Base-by-base conservation (phyloP, 2,329 filamentous ascomycete genomes). In the Cytospora paraplurivora region DNA sequence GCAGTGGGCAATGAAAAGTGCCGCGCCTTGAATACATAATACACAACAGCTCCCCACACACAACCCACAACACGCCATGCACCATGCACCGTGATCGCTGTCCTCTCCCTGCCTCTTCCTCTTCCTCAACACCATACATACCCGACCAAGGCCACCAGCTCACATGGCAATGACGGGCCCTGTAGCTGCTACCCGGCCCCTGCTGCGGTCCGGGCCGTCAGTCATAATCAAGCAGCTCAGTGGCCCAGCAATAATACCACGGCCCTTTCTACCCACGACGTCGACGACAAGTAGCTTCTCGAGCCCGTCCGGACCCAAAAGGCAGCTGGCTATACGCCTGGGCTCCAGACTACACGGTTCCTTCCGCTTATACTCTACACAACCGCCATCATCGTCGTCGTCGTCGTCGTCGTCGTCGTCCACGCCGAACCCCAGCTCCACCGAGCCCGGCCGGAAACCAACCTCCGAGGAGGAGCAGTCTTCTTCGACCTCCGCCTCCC, bases 331-430 rank as follows among this genome's bases (percentile, higher is more conserved):
- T 38, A 68, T 70, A 71, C 75, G 72, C 47, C 69, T 72, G 35
- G 71, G 67, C 54, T 76, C 70, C 63, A 69, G 62, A 62, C 66
- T 67, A 54, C 62, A 63, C 53, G 32, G 66, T 34, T 70, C 66
- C 17, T 57, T 69, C 7, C 72, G 71, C 4, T 69, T 71, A 35
- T 76, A 70, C 58, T 77, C 76, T 47, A 71, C 67, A 37, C 62
- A 71, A 33, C 37, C 37, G 34, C 50, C 59, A 13, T 44, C 51
- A 1, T 44, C 51, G 5, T 27, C 32, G 12, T 34, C 44, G 34
- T 37, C 59, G 15, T 44, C 51, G 1, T 44, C 51, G 3, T 27
- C 32, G 12, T 34, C 37, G 15, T 44, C 51, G 1, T 44, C 51
- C 2, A n/a, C 32, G 12, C 27, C 44, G n/a, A 55, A 37, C 35